Conservation (phyloP, 2,329 filamentous ascomycete species). For the Microcera coccophila region DNA sequence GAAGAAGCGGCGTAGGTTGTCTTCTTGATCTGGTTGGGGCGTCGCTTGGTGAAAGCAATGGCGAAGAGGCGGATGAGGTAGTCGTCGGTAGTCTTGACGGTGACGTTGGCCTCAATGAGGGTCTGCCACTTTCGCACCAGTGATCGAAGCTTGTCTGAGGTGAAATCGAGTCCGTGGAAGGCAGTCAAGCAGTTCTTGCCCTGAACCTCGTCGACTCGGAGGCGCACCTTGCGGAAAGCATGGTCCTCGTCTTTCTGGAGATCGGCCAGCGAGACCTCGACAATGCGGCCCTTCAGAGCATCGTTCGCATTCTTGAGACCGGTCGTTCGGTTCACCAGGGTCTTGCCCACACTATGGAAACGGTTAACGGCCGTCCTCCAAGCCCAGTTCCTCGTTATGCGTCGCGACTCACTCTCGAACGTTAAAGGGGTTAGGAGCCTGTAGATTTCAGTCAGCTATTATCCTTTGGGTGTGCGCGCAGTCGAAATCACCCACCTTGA, state of each 20-base stretch:
- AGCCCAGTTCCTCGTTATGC: constrained; percentile 15
- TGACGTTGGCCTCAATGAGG: constrained; percentile 98
- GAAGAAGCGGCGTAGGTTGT: constrained; percentile 97
- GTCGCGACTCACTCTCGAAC: constrained; percentile 79
- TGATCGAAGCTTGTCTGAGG: constrained; percentile 98
- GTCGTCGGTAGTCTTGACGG: constrained; percentile 99
- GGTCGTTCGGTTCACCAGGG: constrained; percentile 97
- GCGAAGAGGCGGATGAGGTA: constrained; percentile 99
- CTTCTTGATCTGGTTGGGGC: constrained; percentile 99
- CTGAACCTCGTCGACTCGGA: constrained; percentile 97
- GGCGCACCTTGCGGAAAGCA: constrained; percentile 99
- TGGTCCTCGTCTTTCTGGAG: constrained; percentile 99
- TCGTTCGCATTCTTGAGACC: constrained; percentile 99
- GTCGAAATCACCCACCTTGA: constrained; percentile 63
- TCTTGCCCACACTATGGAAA: constrained; percentile 92
- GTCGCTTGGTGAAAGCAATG: constrained; percentile 98
- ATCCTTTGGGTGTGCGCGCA: neutral
- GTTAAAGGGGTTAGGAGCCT: constrained; percentile 94
- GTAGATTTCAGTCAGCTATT: constrained; percentile 16
- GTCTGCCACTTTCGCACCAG: constrained; percentile 99
- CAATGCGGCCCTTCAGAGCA: constrained; percentile 95
- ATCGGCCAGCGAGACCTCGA: constrained; percentile 98
- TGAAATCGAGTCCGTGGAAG: constrained; percentile 99
- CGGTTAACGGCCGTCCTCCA: constrained; percentile 17
- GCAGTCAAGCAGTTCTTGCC: constrained; percentile 99